Conservation (phyloP, 805 yeast genomes). For the Peterozyma toletana region DNA sequence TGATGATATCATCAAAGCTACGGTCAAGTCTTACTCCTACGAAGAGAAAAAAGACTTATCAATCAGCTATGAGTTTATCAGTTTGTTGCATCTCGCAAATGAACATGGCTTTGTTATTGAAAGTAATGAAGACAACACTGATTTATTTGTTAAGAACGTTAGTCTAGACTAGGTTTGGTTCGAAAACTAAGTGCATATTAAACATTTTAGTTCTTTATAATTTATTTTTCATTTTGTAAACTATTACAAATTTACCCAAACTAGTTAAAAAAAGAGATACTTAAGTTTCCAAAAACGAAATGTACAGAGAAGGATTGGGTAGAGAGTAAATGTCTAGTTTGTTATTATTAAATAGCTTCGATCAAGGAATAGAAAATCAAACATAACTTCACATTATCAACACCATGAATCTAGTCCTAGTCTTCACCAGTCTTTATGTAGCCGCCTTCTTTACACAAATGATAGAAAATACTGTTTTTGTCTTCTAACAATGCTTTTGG, state of each 20-base stretch:
- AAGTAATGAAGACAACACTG: slow-evolving; percentile 26
- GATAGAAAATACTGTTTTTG: slow-evolving; percentile 64
- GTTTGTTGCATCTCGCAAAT: slow-evolving; percentile 78
- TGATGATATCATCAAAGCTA: slow-evolving; percentile 17
- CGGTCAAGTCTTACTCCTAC: slow-evolving; percentile 38
- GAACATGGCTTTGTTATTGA: slow-evolving; percentile 66
- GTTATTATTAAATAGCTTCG: no score
- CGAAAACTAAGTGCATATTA: no score
- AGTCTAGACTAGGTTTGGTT: no score
- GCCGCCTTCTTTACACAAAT: slow-evolving; percentile 81
- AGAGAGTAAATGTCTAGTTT: no score
- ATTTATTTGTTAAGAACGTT: slow-evolving; percentile 1
- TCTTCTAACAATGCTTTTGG: slow-evolving; percentile 62
- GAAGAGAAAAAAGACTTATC: slow-evolving; percentile 62
- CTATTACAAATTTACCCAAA: no score
- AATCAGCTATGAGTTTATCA: slow-evolving; percentile 80
- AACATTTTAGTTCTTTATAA: no score
- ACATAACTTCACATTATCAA: no score
- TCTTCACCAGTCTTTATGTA: slow-evolving; percentile 10
- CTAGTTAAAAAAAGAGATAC: no score
- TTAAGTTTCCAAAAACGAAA: no score
- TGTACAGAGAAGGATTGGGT: no score
- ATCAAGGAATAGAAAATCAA: no score
- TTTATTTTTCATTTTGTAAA: no score
- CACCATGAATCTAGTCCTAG: background rate